Evolutionary conservation across 768 basidiomycete species (phyloP).

Genomic region (Serpula lacrymans): DNA sequence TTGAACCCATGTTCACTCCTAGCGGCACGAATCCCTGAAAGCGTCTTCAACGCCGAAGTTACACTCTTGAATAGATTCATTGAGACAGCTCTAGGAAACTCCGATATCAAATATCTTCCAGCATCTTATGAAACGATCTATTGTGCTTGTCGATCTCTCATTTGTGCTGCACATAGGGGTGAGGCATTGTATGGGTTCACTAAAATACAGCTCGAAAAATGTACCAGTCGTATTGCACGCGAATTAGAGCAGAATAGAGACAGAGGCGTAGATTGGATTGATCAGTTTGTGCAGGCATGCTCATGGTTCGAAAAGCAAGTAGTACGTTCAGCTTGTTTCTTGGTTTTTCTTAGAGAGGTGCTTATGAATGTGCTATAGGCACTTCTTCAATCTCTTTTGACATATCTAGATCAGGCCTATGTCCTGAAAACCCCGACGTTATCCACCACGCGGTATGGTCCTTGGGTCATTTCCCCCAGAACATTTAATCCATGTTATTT

Average conservation of each 20-base stretch:
- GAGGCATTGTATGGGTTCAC: constrained; percentile 57
- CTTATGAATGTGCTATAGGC: constrained; percentile 33
- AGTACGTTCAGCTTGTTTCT: constrained; percentile 37
- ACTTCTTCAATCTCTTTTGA: constrained; percentile 58
- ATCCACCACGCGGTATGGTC: constrained; percentile 43
- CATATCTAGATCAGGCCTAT: constrained; percentile 71
- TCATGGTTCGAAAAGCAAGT: constrained; percentile 64
- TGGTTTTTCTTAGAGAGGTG: neutral
- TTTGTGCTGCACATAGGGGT: constrained; percentile 51
- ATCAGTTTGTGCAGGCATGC: constrained; percentile 50
- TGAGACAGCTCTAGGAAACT: too few species aligned
- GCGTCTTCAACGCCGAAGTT: neutral
- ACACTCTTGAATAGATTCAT: neutral
- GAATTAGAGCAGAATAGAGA: constrained; percentile 29
- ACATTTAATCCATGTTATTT: neutral
- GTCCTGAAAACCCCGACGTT: constrained; percentile 39
- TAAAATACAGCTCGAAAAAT: constrained; percentile 58
- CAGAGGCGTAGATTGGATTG: constrained; percentile 48
- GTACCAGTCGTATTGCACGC: constrained; percentile 37
- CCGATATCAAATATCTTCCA: too few species aligned
- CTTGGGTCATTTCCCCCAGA: too few species aligned
- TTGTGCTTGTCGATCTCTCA: constrained; percentile 51
- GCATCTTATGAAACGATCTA: constrained; percentile 58
- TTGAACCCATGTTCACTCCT: neutral
- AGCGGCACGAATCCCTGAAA: neutral